These are phyloP conservation scores for Liriodendron chinense DNA, from an alignment of 164 flowering plant species.

Conservation along the genomic window DNA sequence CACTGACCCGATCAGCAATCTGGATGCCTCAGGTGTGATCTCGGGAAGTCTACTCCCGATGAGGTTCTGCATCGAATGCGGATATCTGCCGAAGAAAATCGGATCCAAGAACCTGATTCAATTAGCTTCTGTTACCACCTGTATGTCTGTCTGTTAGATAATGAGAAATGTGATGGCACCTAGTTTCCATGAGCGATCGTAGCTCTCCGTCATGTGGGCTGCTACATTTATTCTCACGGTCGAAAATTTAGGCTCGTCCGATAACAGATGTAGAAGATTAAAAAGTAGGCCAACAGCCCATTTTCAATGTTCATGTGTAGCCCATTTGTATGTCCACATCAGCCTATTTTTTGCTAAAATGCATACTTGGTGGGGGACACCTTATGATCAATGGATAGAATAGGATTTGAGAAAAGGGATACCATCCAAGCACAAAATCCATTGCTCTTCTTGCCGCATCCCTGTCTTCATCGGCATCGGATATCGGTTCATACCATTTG, in stretches of 20 bases:
- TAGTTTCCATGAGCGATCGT: no score
- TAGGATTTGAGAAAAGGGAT: constrained; percentile 8
- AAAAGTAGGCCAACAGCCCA: no score
- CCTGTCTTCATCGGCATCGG: constrained; percentile 58
- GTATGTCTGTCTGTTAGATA: background rate
- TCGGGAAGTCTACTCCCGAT: constrained; percentile 66
- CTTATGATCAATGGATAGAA: no score
- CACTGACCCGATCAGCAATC: constrained; percentile 41
- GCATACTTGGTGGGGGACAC: no score
- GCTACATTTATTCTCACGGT: no score
- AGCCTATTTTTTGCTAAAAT: no score
- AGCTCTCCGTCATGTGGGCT: no score
- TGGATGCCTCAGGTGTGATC: constrained; percentile 40
- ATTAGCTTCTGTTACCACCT: background rate
- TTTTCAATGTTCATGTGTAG: no score
- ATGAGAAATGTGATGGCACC: background rate
- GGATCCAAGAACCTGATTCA: constrained; percentile 90
- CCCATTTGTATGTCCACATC: no score
- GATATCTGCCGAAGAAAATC: constrained; percentile 73
- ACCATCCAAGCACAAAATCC: constrained; percentile 87
- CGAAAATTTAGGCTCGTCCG: no score
- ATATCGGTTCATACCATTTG: constrained; percentile 82
- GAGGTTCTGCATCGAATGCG: constrained; percentile 61
- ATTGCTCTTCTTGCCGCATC: constrained; percentile 82
- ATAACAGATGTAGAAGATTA: no score